Conservation (phyloP, 2,329 filamentous ascomycete genomes). For the Beauveria pseudobassiana region DNA sequence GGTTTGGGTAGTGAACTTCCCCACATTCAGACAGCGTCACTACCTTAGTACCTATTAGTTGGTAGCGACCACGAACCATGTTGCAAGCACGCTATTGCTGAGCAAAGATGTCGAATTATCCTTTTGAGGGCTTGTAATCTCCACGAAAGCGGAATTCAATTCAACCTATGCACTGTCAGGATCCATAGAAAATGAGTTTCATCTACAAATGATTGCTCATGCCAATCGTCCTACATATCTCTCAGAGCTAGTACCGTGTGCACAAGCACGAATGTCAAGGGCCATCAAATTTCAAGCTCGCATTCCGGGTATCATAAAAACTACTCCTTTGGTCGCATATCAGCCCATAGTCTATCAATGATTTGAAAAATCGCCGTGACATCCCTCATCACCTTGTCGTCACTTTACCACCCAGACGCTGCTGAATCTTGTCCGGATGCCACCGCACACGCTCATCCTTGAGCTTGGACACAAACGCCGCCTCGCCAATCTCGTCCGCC, state of each 20-base stretch:
- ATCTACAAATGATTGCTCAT: too few species aligned
- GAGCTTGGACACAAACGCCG: conserved; percentile 43
- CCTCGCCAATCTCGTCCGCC: conserved; percentile 36
- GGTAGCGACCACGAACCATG: too few species aligned
- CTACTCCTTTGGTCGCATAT: conserved; percentile 36
- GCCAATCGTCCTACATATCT: too few species aligned
- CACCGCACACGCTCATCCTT: conserved; percentile 85
- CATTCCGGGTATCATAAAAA: background rate
- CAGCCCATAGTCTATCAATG: conserved; percentile 73
- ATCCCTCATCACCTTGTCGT: conserved; percentile 62
- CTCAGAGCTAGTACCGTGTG: too few species aligned
- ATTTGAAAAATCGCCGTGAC: conserved; percentile 91
- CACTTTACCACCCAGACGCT: conserved; percentile 68
- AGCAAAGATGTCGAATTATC: too few species aligned
- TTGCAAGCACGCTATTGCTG: too few species aligned
- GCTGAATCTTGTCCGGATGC: conserved; percentile 98
- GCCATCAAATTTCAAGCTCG: too few species aligned
- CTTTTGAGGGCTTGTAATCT: too few species aligned
- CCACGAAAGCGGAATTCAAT: too few species aligned
- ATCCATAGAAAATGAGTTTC: too few species aligned
- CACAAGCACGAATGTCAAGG: too few species aligned
- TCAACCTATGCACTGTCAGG: too few species aligned
- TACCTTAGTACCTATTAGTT: background rate
- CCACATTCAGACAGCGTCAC: background rate
- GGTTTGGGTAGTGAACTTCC: background rate